phyloP scores from a whole-genome alignment of 495 filamentous ascomycete genomes.

The Penicillium alfredii region DNA sequence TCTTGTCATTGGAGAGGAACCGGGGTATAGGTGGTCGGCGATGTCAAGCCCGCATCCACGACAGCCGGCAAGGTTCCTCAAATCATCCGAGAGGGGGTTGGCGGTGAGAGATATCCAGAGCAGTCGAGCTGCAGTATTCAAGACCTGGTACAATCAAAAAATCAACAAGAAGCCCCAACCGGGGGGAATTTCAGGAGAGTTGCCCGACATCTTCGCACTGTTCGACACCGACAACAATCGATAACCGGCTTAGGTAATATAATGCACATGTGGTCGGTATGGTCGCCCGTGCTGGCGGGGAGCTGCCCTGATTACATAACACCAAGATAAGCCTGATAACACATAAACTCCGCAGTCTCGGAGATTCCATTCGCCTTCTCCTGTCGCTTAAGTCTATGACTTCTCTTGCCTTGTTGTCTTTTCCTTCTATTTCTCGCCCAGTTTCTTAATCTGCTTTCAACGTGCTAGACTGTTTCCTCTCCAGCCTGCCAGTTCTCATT shows the following conservation, averaged over 20 bases:
- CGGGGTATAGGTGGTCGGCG: conserved; percentile 25
- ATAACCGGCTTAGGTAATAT: conserved; percentile 3
- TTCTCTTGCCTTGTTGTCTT: too few species aligned
- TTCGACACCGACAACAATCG: neutral
- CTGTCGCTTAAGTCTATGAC: too few species aligned
- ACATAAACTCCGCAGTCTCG: too few species aligned
- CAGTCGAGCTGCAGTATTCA: conserved; percentile 3
- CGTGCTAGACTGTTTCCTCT: too few species aligned
- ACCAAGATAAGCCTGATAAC: too few species aligned
- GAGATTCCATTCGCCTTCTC: too few species aligned
- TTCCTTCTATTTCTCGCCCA: too few species aligned
- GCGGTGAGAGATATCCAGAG: neutral
- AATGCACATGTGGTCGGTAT: neutral
- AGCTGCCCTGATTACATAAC: neutral
- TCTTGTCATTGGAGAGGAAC: conserved; percentile 45
- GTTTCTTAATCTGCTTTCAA: too few species aligned
- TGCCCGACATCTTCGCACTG: too few species aligned
- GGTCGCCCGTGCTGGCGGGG: neutral
- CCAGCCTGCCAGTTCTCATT: too few species aligned
- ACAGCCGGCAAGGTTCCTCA: conserved; percentile 15
- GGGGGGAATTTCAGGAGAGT: too few species aligned
- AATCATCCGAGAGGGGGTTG: conserved; percentile 19
- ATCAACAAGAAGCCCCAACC: too few species aligned
- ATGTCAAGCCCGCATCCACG: conserved; percentile 35
- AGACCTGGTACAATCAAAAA: neutral